Percentiles rank a stretch among this genome's conserved stretches.
These are phyloP conservation scores for Candida sphagnicola DNA, from an alignment of 805 yeast species.

Conservation along the genomic window DNA sequence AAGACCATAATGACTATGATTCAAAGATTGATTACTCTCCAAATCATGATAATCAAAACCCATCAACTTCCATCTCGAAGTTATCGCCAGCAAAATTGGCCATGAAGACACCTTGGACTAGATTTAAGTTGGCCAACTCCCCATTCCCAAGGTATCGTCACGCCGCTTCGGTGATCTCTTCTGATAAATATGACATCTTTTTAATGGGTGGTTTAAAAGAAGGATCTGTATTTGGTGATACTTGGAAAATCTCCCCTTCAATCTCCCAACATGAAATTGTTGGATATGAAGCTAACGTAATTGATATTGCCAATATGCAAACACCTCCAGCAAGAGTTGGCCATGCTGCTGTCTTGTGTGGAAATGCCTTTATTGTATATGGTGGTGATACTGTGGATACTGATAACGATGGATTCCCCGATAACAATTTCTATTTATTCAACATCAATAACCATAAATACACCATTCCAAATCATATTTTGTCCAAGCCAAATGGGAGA, in stretches of 20 bases:
- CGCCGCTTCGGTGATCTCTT: conserved; percentile 63
- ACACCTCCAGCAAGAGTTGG: conserved; percentile 97
- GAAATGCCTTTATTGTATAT: conserved; percentile 90
- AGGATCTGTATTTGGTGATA: conserved; percentile 88
- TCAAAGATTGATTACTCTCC: not conserved
- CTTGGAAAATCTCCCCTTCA: conserved; percentile 78
- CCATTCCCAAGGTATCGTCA: conserved; percentile 97
- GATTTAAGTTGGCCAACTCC: conserved; percentile 59
- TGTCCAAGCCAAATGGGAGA: conserved; percentile 77
- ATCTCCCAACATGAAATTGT: conserved; percentile 16
- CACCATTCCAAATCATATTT: conserved; percentile 41
- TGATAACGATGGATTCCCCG: conserved; percentile 71
- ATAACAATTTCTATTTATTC: conserved; percentile 85
- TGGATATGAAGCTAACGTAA: conserved; percentile 26
- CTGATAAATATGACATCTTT: conserved; percentile 77
- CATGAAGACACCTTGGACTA: conserved; percentile 57
- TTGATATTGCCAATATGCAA: conserved; percentile 57
- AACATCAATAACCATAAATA: conserved; percentile 48
- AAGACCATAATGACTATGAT: not conserved
- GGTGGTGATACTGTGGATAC: conserved; percentile 95
- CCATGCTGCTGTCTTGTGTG: conserved; percentile 86
- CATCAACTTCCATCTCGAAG: not conserved
- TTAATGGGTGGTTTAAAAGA: conserved; percentile 96
- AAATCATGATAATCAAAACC: not conserved
- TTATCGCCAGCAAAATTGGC: conserved; percentile 5